These are phyloP conservation scores for Bocquillonia castaneifolia DNA, from an alignment of 441 rosid species.

Conservation along the genomic window DNA sequence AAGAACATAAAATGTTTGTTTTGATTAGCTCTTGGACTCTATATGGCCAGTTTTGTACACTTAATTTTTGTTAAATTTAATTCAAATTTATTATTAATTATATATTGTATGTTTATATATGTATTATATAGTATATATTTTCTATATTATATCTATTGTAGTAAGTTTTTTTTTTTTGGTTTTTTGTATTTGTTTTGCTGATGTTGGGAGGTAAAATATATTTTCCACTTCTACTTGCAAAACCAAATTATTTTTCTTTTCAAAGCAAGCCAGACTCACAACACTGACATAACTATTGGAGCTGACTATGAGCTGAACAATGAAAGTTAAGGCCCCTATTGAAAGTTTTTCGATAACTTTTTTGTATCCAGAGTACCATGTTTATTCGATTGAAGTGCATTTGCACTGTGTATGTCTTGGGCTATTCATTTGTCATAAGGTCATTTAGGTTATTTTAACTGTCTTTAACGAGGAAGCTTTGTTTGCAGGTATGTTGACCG, in stretches of 20 bases:
- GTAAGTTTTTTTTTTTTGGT: too few relatives aligned
- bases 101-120: too few relatives aligned
- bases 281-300: neutral
- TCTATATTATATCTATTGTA: too few relatives aligned
- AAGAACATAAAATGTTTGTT: conserved; percentile 24
- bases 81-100: neutral
- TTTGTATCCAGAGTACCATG: neutral
- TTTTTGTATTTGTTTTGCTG: too few relatives aligned
- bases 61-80: neutral
- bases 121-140: too few relatives aligned
- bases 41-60: neutral
- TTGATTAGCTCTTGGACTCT: neutral
- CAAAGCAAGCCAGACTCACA: neutral
- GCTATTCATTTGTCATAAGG: neutral
- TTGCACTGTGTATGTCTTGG: neutral
- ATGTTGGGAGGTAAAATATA: neutral
- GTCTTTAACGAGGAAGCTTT: conserved; percentile 11
- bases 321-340: neutral
- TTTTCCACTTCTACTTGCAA: neutral
- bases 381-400: neutral
- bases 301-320: neutral
- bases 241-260: neutral
- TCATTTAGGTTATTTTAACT: conserved; percentile 1
- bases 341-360: neutral
- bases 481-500: conserved; percentile 81